Percentiles rank a stretch among this genome's conserved stretches.
These are phyloP conservation scores for Wickerhamomyces xylosicus DNA, from an alignment of 805 yeast species.

Conservation along the genomic window DNA sequence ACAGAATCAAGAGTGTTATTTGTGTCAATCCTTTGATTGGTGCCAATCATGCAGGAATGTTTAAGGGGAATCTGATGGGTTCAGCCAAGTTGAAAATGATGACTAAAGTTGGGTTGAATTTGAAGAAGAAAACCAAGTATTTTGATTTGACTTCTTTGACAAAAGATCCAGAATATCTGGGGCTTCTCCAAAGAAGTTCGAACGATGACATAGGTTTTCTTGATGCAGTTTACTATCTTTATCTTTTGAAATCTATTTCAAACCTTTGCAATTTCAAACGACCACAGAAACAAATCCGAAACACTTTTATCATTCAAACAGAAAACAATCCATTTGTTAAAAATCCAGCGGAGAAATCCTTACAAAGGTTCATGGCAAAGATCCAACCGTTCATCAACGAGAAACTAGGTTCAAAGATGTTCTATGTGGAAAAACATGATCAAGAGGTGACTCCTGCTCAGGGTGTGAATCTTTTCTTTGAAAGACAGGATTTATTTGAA, in stretches of 20 bases:
- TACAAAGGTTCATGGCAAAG: slow-evolving; percentile 8
- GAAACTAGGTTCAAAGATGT: slow-evolving; percentile 6
- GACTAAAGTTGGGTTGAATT: slow-evolving; percentile 1
- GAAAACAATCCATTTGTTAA: slow-evolving; percentile 3
- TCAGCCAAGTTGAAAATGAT: slow-evolving; percentile 6
- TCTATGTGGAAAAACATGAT: slow-evolving; percentile 9
- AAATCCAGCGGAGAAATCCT: slow-evolving; percentile 9
- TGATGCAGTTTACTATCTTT: background rate
- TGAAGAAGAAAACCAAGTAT: background rate
- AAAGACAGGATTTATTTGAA: slow-evolving; percentile 10
- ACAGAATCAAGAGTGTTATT: slow-evolving; percentile 10
- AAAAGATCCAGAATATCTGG: no score
- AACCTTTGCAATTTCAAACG: no score
- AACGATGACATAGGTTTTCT: slow-evolving; percentile 1
- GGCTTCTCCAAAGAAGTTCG: slow-evolving; percentile 6
- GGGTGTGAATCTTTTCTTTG: slow-evolving; percentile 9
- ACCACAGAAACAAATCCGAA: background rate
- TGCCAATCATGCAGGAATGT: slow-evolving; percentile 2
- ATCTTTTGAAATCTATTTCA: no score
- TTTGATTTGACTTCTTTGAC: slow-evolving; percentile 5
- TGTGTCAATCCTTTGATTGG: slow-evolving; percentile 12
- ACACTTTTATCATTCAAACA: background rate
- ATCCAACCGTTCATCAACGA: slow-evolving; percentile 8
- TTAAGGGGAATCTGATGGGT: background rate
- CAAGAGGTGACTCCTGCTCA: slow-evolving; percentile 7